Conservation (phyloP, 768 basidiomycete genomes). For the Tylopilus sp. region DNA sequence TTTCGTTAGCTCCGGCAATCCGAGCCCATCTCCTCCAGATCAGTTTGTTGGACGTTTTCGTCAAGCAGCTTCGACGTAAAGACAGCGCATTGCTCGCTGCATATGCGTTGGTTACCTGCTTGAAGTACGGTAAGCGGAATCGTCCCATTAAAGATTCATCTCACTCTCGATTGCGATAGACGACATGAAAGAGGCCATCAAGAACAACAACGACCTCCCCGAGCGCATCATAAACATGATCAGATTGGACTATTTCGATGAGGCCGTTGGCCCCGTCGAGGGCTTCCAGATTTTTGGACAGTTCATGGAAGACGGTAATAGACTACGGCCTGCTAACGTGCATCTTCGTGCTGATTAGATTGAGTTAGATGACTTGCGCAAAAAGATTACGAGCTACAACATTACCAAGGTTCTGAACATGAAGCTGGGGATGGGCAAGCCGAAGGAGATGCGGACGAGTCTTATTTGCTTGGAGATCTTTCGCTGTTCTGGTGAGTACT, state of each 20-base stretch:
- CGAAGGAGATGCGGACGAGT: slow-evolving; percentile 19
- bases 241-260: slow-evolving; percentile 23
- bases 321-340: background rate
- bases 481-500: slow-evolving; percentile 15
- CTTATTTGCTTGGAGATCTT: slow-evolving; percentile 24
- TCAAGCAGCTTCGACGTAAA: slow-evolving; percentile 16
- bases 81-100: slow-evolving; percentile 19
- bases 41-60: slow-evolving; percentile 6
- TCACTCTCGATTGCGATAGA: background rate
- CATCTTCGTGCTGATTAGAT: background rate
- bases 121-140: slow-evolving; percentile 14
- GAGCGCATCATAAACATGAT: slow-evolving; percentile 23
- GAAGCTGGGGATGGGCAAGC: slow-evolving; percentile 14
- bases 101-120: slow-evolving; percentile 17
- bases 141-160: background rate
- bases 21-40: slow-evolving; percentile 8
- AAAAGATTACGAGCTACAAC: slow-evolving; percentile 8
- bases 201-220: slow-evolving; percentile 6
- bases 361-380: slow-evolving; percentile 12
- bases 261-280: slow-evolving; percentile 21
- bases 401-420: slow-evolving; percentile 16
- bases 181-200: slow-evolving; percentile 14
- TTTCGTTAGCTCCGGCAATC: slow-evolving; percentile 5
- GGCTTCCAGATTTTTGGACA: slow-evolving; percentile 25
- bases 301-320: slow-evolving; percentile 20